phyloP scores from a whole-genome alignment of 768 basidiomycete genomes.

The Auricularia sp. region DNA sequence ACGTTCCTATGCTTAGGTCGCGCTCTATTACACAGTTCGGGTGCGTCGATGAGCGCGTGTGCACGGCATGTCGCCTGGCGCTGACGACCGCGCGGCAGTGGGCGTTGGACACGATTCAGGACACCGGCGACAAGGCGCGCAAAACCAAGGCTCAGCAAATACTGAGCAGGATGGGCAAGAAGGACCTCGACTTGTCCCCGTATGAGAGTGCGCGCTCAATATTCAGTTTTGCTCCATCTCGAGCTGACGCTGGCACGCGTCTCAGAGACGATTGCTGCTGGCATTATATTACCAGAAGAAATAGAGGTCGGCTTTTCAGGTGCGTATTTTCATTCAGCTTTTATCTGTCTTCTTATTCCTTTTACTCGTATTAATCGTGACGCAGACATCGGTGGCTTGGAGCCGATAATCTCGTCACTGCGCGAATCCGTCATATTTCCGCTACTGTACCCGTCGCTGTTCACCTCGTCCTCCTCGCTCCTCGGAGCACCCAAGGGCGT shows the following conservation, averaged over 20 bases:
- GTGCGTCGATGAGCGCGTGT: conserved; percentile 29
- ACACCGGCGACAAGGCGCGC: conserved; percentile 34
- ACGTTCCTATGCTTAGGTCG: conserved; percentile 42
- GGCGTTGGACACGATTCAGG: conserved; percentile 46
- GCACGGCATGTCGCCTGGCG: not conserved
- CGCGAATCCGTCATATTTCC: conserved; percentile 96
- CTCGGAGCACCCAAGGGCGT: conserved; percentile 93
- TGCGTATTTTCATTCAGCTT: conserved; percentile 21
- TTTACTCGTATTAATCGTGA: conserved; percentile 1
- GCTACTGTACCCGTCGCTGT: conserved; percentile 81
- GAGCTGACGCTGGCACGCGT: not conserved
- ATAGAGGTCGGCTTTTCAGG: conserved; percentile 69
- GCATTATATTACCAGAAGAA: conserved; percentile 88
- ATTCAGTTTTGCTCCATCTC: not conserved
- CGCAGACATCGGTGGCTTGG: conserved; percentile 86
- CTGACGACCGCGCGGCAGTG: conserved; percentile 35
- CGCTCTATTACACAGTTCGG: conserved; percentile 64
- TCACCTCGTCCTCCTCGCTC: conserved; percentile 69
- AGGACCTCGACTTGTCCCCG: conserved; percentile 70
- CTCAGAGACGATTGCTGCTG: conserved; percentile 75
- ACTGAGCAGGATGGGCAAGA: conserved; percentile 61
- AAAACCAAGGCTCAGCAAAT: conserved; percentile 64
- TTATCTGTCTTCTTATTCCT: not conserved
- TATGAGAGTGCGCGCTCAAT: conserved; percentile 62
- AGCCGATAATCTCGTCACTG: conserved; percentile 78